phyloP scores from a whole-genome alignment of 73 alveolate genomes.

The Paramecium sexaurelia region DNA sequence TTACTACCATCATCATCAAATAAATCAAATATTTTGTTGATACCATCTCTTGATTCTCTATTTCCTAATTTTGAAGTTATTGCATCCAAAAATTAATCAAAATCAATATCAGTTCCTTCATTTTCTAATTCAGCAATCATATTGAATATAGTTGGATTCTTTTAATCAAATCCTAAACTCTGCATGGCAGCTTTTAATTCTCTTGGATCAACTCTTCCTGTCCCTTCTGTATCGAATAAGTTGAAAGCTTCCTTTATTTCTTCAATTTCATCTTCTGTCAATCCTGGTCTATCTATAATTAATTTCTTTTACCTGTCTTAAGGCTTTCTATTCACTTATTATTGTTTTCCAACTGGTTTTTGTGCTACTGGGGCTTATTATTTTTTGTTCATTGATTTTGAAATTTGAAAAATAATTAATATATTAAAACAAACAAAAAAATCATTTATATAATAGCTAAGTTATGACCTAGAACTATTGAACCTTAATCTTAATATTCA shows the following conservation, averaged over 20 bases:
- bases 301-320: not conserved
- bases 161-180: constrained; percentile 93
- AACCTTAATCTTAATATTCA: too few species aligned
- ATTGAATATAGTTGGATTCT: constrained; percentile 97
- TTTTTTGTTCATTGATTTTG: not conserved
- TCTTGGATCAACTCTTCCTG: constrained; percentile 96
- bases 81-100: constrained; percentile 59
- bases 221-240: constrained; percentile 93
- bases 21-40: constrained; percentile 88
- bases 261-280: constrained; percentile 84
- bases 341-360: not conserved
- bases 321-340: not conserved
- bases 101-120: constrained; percentile 45
- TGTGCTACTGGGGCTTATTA: constrained; percentile 3
- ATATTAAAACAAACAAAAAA: not conserved
- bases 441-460: not conserved
- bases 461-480: not conserved
- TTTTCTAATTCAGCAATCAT: constrained; percentile 97
- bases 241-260: constrained; percentile 98
- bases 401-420: not conserved
- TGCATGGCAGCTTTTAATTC: constrained; percentile 98
- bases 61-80: constrained; percentile 96
- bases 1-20: constrained; percentile 93
- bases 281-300: constrained; percentile 76
- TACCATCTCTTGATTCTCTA: constrained; percentile 90